Base-by-base conservation (phyloP, 202 grass and related monocot genomes). In the Carex arenaria region DNA sequence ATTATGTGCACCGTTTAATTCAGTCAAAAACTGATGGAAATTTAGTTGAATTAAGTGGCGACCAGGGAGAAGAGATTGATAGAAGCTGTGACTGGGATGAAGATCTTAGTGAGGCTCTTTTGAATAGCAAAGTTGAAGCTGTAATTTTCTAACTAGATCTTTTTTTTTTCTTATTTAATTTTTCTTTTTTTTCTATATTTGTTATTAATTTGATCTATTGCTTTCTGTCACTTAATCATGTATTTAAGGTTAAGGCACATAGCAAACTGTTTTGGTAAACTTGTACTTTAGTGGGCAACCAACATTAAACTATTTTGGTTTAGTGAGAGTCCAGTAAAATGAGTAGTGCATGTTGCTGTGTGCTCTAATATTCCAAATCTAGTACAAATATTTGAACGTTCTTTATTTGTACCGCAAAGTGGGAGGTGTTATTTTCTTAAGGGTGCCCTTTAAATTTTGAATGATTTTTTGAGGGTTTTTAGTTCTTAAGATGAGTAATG, bases 1-100 rank as follows among this genome's bases (percentile, higher is more conserved):
- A 98, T 84, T 98, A 95, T 89, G 93, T 95, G 19, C 93, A 98
- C 87, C 84, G 93, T 28, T 72, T 98, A 84, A 95, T 98, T 83
- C 95, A 98, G 61, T 98, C 95, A 20, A 98, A 98, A 95, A 95
- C 91, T 64, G 93, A 93, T 83, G 90, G 92, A 38, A 93, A 93
- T 79, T 73, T 89, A 80, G 91, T 98, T 85, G 92, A 98, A 87
- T 90, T 93, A 85, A 93, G 88, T 86, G 64, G 20, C 31, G 85
- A 92, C 42, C 54, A 38, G 80, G 71, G 78, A 81, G 87, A 93
- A 73, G 83, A 82, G 26, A 73, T 70, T 0, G 87, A 78, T 80
- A 85, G 75, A 14, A 72, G 80, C 52, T 90, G 85, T 77, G 76
- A 82, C 72, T 91, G 79, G 68, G 89, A 94, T 86, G 80, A 81